Base-by-base conservation (phyloP, 768 basidiomycete species). In the Hericium coralloides region DNA sequence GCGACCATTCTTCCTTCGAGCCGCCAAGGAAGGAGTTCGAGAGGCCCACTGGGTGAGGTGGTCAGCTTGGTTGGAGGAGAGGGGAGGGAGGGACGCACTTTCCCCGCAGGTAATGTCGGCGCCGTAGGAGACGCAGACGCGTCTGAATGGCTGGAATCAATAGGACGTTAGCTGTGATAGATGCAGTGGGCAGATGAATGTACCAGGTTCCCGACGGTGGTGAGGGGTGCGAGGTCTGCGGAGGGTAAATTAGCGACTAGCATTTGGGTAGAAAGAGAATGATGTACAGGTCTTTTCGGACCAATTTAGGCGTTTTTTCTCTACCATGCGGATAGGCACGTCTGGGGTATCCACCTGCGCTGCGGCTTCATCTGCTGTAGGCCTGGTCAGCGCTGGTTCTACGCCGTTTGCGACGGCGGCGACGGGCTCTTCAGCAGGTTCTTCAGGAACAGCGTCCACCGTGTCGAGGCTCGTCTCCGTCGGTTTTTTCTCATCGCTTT, bases 31-130 rank as follows among this genome's bases (percentile, higher is more conserved):
- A 91, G 2, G 95, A 95, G 45, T 81, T 84, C 4, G 93, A 87
- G n/a, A 99, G 80, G 4, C 92, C 94, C 95, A 98, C 88, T 89
- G 51, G 14, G n/a, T 37, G 51, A 49, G 20, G 49, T 31, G 41
- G 41, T 45, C 1, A 57, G 12, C 2, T 12, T 38, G 12, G 23
- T 17, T n/a, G 31, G 7, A 4, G 36, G 18, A 2, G 22, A 39
- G 12, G 12, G 23, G 22, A 2, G n/a, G 49, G 9, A n/a, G 7
- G 9, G 6, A 65, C 79, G 55, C 64, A 89, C 88, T 98, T 71
- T 98, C 95, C 23, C 93, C 92, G 60, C 92, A 94, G 3, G 94
- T 95, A 63, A 98, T 97, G 60, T 95, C 94, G 2, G 89, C 92
- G 14, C 95, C 95, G 57, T 88, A 84, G 23, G 81, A 74, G 9